Evolutionary conservation across 805 yeast species (phyloP).

Genomic region (Allodekkera sacchari): DNA sequence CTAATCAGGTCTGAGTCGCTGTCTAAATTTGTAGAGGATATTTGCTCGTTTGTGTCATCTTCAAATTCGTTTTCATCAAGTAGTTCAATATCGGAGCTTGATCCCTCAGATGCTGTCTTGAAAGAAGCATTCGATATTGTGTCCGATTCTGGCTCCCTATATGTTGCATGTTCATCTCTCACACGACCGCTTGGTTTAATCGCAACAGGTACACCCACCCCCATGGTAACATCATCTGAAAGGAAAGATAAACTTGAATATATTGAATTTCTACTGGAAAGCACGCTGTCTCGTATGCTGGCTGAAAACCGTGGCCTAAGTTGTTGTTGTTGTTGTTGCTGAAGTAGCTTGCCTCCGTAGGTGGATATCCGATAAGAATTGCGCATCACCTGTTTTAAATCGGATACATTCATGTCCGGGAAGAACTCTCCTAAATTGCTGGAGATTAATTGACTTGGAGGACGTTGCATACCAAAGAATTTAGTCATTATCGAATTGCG

Average conservation of each 20-base stretch:
- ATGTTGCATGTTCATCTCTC: no score
- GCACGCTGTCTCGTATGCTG: constrained; percentile 1
- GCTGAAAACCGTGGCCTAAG: no score
- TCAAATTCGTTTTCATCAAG: constrained; percentile 34
- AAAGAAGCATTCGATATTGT: not conserved
- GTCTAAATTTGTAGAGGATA: constrained; percentile 27
- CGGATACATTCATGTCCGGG: constrained; percentile 69
- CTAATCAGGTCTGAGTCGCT: constrained; percentile 31
- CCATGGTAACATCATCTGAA: no score
- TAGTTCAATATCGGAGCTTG: constrained; percentile 39
- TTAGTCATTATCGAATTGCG: no score
- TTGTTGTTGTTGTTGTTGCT: constrained; percentile 10
- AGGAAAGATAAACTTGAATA: constrained; percentile 12
- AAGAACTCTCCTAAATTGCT: constrained; percentile 84
- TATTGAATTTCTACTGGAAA: constrained; percentile 12
- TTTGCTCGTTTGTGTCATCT: constrained; percentile 11
- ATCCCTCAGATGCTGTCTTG: constrained; percentile 7
- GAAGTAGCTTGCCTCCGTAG: constrained; percentile 18
- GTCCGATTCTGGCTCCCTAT: not conserved
- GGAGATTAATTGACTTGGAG: constrained; percentile 87
- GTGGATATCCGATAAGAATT: constrained; percentile 78
- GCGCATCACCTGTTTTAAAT: constrained; percentile 70
- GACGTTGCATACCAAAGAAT: constrained; percentile 74
- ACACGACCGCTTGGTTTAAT: no score
- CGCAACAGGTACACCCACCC: no score